Base-by-base conservation (phyloP, 2,329 filamentous ascomycete species). In the Fusarium veterinarium region DNA sequence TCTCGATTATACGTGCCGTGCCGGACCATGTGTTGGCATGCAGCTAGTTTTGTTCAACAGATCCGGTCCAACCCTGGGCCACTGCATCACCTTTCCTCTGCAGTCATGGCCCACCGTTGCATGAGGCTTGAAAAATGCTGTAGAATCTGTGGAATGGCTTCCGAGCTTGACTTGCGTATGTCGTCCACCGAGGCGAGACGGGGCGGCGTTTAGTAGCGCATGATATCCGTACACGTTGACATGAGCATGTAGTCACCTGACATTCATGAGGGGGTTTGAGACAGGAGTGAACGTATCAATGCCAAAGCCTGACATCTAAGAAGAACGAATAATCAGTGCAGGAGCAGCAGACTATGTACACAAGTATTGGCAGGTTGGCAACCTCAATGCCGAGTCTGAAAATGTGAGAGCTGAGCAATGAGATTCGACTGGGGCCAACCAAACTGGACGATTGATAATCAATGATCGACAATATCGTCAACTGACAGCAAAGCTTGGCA, bases 401-500 rank as follows among this genome's bases (percentile, higher is more conserved):
- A 17, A 35, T 37, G 19, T 42, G 30, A 31, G n/a, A 41, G 30
- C 20, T 33, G 40, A 20, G 31, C 10, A 20, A 17, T 16, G 17
- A 25, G 6, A 20, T 30, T 41, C 6, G 23, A 25, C 1, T 33
- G 30, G 35, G 28, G 19, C 16, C 19, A 35, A 9, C 11, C n/a
- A 40, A 4, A 6, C n/a, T n/a, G 25, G 8, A 6, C 9, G 8
- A 17, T 46, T 40, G 33, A 46, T 41, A 20, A 28, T 48, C n/a
- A 28, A n/a, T 8, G 64, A 62, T 68, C 56, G 41, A 68, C 65
- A 46, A 10, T 16, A 25, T 41, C 23, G 17, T 48, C 31, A 16
- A 23, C 37, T 65, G 37, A 67, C 52, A 49, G 31, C 23, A 45
- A 31, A 42, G 20, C 48, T 51, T 68, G 56, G 42, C 48, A 49